phyloP scores from a whole-genome alignment of 2,329 filamentous ascomycete species.

The Microdochium bolleyi region DNA sequence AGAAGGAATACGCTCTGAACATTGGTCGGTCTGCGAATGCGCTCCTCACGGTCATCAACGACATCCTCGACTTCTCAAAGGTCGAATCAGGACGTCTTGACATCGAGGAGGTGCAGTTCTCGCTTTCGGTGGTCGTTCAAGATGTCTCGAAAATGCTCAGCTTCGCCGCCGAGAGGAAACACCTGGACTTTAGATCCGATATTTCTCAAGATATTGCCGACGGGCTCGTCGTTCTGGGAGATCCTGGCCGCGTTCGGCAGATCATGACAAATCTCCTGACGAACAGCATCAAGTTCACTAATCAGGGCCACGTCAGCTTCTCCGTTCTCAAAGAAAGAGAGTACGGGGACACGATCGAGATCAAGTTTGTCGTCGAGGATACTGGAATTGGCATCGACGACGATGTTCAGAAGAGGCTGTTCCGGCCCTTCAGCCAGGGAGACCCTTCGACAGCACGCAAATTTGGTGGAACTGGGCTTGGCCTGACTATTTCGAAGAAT shows the following conservation, averaged over 20 bases:
- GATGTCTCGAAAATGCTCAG: constrained; percentile 84
- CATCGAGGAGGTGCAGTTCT: constrained; percentile 76
- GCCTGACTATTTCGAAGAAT: constrained; percentile 75
- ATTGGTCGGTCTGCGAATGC: constrained; percentile 75
- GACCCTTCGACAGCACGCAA: constrained; percentile 70
- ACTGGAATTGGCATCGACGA: constrained; percentile 78
- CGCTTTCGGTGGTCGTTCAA: constrained; percentile 61
- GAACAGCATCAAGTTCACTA: constrained; percentile 70
- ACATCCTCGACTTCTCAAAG: constrained; percentile 86
- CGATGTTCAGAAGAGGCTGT: constrained; percentile 63
- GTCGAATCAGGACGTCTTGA: constrained; percentile 71
- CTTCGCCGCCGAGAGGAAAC: constrained; percentile 75
- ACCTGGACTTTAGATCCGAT: constrained; percentile 61
- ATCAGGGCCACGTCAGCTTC: constrained; percentile 59
- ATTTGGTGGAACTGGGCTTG: constrained; percentile 74
- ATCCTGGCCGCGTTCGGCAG: constrained; percentile 76
- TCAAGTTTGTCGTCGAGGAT: constrained; percentile 68
- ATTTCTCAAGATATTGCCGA: constrained; percentile 54
- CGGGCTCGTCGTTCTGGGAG: constrained; percentile 75
- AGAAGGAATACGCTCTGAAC: constrained; percentile 67
- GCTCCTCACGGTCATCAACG: constrained; percentile 80
- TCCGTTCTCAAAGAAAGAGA: constrained; percentile 57
- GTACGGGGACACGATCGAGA: constrained; percentile 53
- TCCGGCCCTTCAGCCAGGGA: constrained; percentile 76
- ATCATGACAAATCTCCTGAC: constrained; percentile 75